phyloP scores from a whole-genome alignment of 2,329 filamentous ascomycete genomes.

The Cordyceps pruinosa region DNA sequence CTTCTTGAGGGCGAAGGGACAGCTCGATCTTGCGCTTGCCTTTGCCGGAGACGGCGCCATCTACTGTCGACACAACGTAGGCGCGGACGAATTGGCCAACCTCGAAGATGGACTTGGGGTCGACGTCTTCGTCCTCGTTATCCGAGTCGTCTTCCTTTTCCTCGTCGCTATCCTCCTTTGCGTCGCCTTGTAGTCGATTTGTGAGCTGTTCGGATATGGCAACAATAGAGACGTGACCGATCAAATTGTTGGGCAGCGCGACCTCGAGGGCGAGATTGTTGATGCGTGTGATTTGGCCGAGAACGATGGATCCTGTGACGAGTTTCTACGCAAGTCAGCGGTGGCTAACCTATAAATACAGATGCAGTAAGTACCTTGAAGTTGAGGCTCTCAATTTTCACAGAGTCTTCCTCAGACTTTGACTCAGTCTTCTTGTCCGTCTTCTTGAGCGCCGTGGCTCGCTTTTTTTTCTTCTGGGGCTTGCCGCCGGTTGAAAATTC shows the following conservation, averaged over 20 bases:
- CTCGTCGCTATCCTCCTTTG: conserved; percentile 43
- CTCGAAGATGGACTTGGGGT: conserved; percentile 68
- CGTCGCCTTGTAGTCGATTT: conserved; percentile 63
- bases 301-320: conserved; percentile 75
- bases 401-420: conserved; percentile 40
- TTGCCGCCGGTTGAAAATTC: conserved; percentile 48
- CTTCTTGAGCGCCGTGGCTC: conserved; percentile 46
- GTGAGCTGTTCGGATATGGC: conserved; percentile 79
- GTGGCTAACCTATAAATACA: conserved; percentile 4
- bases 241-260: conserved; percentile 85
- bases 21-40: conserved; percentile 79
- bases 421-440: conserved; percentile 45
- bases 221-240: conserved; percentile 84
- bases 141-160: conserved; percentile 47
- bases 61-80: conserved; percentile 71
- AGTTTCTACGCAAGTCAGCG: conserved; percentile 53
- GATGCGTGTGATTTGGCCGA: conserved; percentile 80
- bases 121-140: conserved; percentile 54
- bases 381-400: conserved; percentile 80
- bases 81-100: conserved; percentile 84
- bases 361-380: conserved; percentile 59
- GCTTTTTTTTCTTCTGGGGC: conserved; percentile 45
- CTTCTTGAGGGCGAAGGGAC: conserved; percentile 69
- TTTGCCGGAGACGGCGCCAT: conserved; percentile 55
- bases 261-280: conserved; percentile 72